These are phyloP conservation scores for Coccomyxa subellipsoidea DNA, from an alignment of 163 green algal species.

Conservation along the genomic window DNA sequence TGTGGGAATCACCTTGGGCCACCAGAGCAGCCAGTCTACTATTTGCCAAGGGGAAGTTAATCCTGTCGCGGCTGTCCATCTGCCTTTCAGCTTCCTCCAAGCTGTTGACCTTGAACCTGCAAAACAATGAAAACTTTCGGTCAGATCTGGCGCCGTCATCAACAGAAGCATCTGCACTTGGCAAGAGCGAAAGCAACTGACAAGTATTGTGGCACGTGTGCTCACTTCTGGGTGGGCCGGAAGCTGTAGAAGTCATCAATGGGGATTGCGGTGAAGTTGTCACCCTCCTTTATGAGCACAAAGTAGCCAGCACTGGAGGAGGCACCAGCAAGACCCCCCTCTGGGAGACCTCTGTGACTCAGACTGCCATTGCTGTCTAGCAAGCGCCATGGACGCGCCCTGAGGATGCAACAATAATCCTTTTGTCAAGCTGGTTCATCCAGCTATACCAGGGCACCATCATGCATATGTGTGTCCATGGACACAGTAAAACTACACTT, in stretches of 20 bases:
- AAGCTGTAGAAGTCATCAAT: constrained; percentile 17
- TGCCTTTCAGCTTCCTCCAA: constrained; percentile 15
- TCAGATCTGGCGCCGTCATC: too few species aligned
- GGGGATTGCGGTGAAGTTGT: constrained; percentile 1
- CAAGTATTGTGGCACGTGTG: too few species aligned
- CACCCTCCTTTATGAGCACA: constrained; percentile 4
- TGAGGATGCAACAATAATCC: background rate
- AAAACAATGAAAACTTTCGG: background rate
- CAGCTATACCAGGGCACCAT: too few species aligned
- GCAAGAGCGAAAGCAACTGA: too few species aligned
- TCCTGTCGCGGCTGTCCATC: background rate
- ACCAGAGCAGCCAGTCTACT: background rate
- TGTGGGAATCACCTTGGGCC: background rate
- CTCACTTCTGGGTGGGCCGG: background rate
- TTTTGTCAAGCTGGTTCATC: too few species aligned
- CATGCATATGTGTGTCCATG: too few species aligned
- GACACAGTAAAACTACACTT: too few species aligned
- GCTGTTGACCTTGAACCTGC: background rate
- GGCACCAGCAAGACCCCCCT: background rate
- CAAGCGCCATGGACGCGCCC: background rate
- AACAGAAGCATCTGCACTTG: too few species aligned
- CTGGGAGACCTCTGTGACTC: constrained; percentile 2
- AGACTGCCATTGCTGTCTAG: background rate
- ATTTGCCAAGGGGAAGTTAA: background rate
- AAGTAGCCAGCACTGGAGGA: constrained; percentile 1